phyloP scores from a whole-genome alignment of 139 green algal species.

The Chlamydomonas asymmetrica region DNA sequence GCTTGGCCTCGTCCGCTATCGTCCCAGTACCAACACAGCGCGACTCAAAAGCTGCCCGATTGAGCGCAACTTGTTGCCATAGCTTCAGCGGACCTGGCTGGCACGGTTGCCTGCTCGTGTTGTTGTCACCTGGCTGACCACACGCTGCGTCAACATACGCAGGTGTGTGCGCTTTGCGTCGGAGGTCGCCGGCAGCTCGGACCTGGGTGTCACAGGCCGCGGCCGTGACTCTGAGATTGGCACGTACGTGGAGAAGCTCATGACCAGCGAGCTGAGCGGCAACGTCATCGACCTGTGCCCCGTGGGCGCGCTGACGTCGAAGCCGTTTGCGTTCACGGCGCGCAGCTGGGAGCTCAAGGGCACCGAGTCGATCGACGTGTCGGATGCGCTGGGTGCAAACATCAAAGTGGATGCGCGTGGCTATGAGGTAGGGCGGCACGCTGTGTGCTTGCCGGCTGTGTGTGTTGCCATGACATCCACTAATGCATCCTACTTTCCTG shows the following conservation, averaged over 20 bases:
- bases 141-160: too few relatives aligned
- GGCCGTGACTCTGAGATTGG: constrained; percentile 90
- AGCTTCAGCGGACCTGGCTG: too few relatives aligned
- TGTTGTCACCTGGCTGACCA: too few relatives aligned
- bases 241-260: constrained; percentile 94
- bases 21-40: too few relatives aligned
- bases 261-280: constrained; percentile 90
- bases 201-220: constrained; percentile 93
- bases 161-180: constrained; percentile 96
- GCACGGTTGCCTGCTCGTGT: too few relatives aligned
- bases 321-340: constrained; percentile 96
- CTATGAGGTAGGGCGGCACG: too few relatives aligned
- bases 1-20: too few relatives aligned
- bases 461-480: too few relatives aligned
- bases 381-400: constrained; percentile 87
- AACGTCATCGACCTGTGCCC: constrained; percentile 99
- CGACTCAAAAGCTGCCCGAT: too few relatives aligned
- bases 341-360: constrained; percentile 95
- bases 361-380: constrained; percentile 94
- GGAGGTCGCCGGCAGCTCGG: constrained; percentile 93
- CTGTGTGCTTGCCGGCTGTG: too few relatives aligned
- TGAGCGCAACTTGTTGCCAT: too few relatives aligned
- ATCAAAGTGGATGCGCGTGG: constrained; percentile 88
- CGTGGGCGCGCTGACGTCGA: constrained; percentile 95
- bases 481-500: too few relatives aligned